Conservation (phyloP, 805 yeast genomes). For the Starmerella sirachaensis region DNA sequence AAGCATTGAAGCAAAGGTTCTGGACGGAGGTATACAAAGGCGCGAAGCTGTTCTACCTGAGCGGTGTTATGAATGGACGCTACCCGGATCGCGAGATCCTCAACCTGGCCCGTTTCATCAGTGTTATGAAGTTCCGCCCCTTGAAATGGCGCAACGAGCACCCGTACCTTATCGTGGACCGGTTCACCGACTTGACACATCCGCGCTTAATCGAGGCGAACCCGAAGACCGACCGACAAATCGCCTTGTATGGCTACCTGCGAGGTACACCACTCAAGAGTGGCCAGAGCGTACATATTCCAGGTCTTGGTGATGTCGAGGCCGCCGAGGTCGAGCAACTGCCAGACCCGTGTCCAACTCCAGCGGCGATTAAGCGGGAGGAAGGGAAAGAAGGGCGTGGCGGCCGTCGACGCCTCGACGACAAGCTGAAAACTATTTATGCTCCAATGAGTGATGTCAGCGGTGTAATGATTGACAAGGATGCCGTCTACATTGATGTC, state of each 20-base stretch:
- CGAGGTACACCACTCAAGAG: slow-evolving; percentile 82
- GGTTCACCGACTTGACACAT: slow-evolving; percentile 88
- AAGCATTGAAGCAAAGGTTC: slow-evolving; percentile 80
- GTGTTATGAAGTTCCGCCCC: slow-evolving; percentile 98
- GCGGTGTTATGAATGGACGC: slow-evolving; percentile 94
- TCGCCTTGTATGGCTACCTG: slow-evolving; percentile 85
- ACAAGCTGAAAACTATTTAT: slow-evolving; percentile 82
- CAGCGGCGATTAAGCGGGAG: slow-evolving; percentile 72
- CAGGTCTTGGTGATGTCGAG: slow-evolving; percentile 87
- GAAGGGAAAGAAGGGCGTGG: slow-evolving; percentile 43
- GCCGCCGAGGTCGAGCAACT: slow-evolving; percentile 70
- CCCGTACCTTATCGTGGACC: slow-evolving; percentile 82
- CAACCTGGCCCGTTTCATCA: slow-evolving; percentile 79
- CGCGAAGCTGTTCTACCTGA: slow-evolving; percentile 84
- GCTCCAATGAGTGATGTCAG: slow-evolving; percentile 99
- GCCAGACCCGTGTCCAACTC: slow-evolving; percentile 99
- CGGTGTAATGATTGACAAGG: slow-evolving; percentile 92
- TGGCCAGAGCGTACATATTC: slow-evolving; percentile 74
- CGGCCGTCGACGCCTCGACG: slow-evolving; percentile 84
- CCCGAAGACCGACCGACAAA: slow-evolving; percentile 73
- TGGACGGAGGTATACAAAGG: slow-evolving; percentile 99
- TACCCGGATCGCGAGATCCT: slow-evolving; percentile 95
- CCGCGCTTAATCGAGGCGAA: slow-evolving; percentile 70
- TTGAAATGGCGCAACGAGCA: slow-evolving; percentile 98
- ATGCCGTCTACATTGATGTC: slow-evolving; percentile 88